Base-by-base conservation (phyloP, 1,284 basidiomycete species). In the Ganoderma lucidum region DNA sequence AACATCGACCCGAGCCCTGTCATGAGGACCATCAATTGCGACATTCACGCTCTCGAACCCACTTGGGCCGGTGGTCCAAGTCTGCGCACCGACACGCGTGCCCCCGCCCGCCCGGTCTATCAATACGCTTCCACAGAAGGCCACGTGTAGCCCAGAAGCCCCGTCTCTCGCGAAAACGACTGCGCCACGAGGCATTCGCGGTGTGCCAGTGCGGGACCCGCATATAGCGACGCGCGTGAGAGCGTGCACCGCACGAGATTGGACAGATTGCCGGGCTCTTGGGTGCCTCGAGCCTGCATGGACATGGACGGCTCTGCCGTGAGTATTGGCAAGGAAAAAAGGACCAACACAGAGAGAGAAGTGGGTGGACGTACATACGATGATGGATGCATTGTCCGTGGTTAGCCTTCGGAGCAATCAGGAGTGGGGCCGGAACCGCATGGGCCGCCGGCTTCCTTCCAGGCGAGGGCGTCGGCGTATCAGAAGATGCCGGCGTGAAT, bases 71-170 rank as follows among this genome's bases (percentile, higher is more conserved):
- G 19, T 17, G 35, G 56, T 9, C 35, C n/a, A 39, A 59, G 56
- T 59, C 56, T 19, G 56, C 56, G 56, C 45, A 45, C 44, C 35
- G 8, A 19, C 5, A 37, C 17, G 32, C 56, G 32, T 39, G 35
- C 9, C 56, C 35, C 19, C 56, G 35, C 35, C 56, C 56, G 17
- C 35, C 56, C 56, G 17, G 56, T 39, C 56, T 23, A 39, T 59
- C 56, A 59, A 12, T 15, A 3, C 56, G 19, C 19, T 59, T 37
- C 56, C 56, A 39, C 23, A 14, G 35, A 39, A 37, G 17, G 56
- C 56, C 56, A 59, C 35, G 56, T 59, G 56, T 59, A 12, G 56
- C 19, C 56, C 53, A 56, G 53, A 56, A 56, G 30, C 30, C 5
- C 4, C 53, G 53, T 39, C 35, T n/a, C 56, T 35, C 35, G 56